Evolutionary conservation across 1,139 yeast genomes (phyloP).

Genomic region (Candida pseudoviswanathii): DNA sequence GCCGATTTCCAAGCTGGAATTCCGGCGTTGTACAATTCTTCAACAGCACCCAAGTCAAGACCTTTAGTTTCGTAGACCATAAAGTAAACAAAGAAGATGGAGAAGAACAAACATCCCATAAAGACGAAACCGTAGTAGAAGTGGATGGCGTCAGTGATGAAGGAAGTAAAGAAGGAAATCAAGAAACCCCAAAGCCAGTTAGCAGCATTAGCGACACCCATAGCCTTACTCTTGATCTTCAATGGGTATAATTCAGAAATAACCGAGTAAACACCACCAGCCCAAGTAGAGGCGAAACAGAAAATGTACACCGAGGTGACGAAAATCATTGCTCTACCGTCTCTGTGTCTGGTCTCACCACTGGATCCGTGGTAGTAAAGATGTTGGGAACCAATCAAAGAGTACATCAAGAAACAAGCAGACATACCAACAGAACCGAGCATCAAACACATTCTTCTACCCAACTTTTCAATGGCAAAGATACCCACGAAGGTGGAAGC

Average conservation of each 20-base stretch:
- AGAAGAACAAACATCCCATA: conserved; percentile 64
- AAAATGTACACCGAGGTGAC: conserved; percentile 78
- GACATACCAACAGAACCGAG: conserved; percentile 51
- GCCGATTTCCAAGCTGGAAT: conserved; percentile 51
- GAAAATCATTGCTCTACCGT: conserved; percentile 77
- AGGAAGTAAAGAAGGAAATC: conserved; percentile 75
- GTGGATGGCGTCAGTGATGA: conserved; percentile 50
- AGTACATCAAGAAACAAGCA: conserved; percentile 60
- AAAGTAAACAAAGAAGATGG: conserved; percentile 55
- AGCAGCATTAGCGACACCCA: conserved; percentile 72
- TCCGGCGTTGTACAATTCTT: conserved; percentile 54
- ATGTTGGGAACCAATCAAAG: conserved; percentile 59
- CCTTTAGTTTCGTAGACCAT: conserved; percentile 66
- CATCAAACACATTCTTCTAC: conserved; percentile 68
- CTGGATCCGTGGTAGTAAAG: conserved; percentile 57
- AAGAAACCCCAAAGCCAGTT: conserved; percentile 83
- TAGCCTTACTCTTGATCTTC: conserved; percentile 78
- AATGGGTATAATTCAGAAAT: conserved; percentile 80
- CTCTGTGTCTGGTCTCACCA: conserved; percentile 40
- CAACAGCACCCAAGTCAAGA: conserved; percentile 63
- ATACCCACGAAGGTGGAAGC: conserved; percentile 71
- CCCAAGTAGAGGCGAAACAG: conserved; percentile 88
- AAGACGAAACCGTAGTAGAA: conserved; percentile 72
- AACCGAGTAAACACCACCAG: conserved; percentile 79
- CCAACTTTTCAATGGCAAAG: conserved; percentile 66